Conservation (phyloP, 495 filamentous ascomycete genomes). For the Oidiodendron maius region DNA sequence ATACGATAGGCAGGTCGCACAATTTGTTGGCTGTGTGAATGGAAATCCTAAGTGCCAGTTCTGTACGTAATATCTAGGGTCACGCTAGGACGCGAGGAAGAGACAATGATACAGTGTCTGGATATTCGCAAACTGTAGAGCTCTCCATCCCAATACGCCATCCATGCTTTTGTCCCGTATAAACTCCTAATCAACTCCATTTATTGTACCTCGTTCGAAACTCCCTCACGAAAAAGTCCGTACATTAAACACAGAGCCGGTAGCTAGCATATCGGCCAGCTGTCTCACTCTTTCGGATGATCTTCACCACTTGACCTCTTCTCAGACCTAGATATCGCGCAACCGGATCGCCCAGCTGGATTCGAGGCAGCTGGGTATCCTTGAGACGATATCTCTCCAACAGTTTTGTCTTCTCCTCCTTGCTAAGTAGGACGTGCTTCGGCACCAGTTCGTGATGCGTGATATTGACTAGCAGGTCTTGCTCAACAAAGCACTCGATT, state of each 20-base stretch:
- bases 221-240: not conserved
- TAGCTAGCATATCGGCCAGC: conserved; percentile 77
- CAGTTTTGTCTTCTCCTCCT: conserved; percentile 79
- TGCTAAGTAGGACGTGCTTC: conserved; percentile 82
- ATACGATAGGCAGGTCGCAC: too few species aligned
- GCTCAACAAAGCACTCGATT: conserved; percentile 92
- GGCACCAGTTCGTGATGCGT: conserved; percentile 96
- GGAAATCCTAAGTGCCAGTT: too few species aligned
- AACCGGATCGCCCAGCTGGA: conserved; percentile 85
- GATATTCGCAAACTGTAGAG: conserved; percentile 5
- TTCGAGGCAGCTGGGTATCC: conserved; percentile 93
- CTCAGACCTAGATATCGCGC: conserved; percentile 87
- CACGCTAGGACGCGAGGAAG: too few species aligned
- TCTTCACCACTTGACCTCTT: conserved; percentile 96
- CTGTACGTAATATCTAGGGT: too few species aligned
- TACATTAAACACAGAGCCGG: conserved; percentile 43
- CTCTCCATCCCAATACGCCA: conserved; percentile 3
- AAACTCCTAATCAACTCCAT: conserved; percentile 11
- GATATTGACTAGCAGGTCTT: conserved; percentile 95
- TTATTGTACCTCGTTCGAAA: not conserved
- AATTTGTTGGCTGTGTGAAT: too few species aligned
- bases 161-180: conserved; percentile 11
- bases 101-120: not conserved
- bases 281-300: conserved; percentile 78
- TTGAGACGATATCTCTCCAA: conserved; percentile 88